phyloP scores from a whole-genome alignment of 306 rosid genomes.

The Malus fusca region DNA sequence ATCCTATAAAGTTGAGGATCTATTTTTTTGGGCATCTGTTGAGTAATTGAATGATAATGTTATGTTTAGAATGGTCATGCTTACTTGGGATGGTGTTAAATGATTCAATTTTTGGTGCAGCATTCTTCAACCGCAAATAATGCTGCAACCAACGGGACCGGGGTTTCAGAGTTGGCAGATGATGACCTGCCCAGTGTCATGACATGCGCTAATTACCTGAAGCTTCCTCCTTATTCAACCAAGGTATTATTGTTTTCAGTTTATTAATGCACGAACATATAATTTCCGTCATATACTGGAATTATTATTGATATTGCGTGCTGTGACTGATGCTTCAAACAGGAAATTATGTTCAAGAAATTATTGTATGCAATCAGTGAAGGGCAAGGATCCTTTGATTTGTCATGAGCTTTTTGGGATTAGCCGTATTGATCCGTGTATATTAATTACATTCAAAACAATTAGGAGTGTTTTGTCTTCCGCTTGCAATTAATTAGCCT shows the following conservation, averaged over 20 bases:
- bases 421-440: slow-evolving; percentile 43
- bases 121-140: slow-evolving; percentile 60
- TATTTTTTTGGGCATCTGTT: neutral
- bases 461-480: slow-evolving; percentile 31
- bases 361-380: slow-evolving; percentile 91
- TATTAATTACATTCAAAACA: slow-evolving; percentile 40
- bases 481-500: neutral
- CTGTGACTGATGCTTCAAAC: slow-evolving; percentile 14
- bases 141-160: slow-evolving; percentile 63
- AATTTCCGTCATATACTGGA: neutral
- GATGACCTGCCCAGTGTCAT: slow-evolving; percentile 98
- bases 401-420: slow-evolving; percentile 73
- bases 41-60: neutral
- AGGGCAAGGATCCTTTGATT: slow-evolving; percentile 99
- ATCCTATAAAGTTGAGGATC: neutral
- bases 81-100: neutral
- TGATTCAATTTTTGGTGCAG: slow-evolving; percentile 38
- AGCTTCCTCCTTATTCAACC: slow-evolving; percentile 98
- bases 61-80: neutral
- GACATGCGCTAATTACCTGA: slow-evolving; percentile 98
- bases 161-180: slow-evolving; percentile 76
- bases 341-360: slow-evolving; percentile 96
- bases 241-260: slow-evolving; percentile 42
- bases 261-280: neutral
- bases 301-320: neutral